These are phyloP conservation scores for Saraca asoca DNA, from an alignment of 331 rosid genomes.

Conservation along the genomic window DNA sequence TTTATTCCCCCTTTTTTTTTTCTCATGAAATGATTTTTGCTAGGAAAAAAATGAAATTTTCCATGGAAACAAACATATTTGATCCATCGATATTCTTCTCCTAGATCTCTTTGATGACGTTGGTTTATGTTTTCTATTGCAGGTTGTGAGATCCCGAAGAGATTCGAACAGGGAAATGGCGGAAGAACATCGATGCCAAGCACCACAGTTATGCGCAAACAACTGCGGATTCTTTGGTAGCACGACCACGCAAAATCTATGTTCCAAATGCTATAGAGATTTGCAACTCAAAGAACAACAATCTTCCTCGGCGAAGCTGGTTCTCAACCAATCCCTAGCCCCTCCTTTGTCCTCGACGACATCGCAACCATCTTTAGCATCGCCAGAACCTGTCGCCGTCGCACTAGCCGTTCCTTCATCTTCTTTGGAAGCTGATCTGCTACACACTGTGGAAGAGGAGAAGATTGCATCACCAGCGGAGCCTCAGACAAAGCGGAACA, in stretches of 20 bases:
- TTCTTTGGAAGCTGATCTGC: neutral
- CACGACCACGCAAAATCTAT: slow-evolving; percentile 62
- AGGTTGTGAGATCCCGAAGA: neutral
- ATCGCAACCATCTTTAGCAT: slow-evolving; percentile 32
- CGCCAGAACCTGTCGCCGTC: neutral
- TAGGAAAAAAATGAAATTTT: no score
- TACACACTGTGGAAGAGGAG: neutral
- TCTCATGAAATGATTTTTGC: no score
- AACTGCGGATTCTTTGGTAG: slow-evolving; percentile 68
- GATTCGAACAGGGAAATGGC: slow-evolving; percentile 37
- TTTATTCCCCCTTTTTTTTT: no score
- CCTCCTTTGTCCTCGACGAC: slow-evolving; percentile 22
- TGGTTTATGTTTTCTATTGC: neutral
- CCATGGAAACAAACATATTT: no score
- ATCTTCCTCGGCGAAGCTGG: slow-evolving; percentile 59
- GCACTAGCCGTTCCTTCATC: neutral
- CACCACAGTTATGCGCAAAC: slow-evolving; percentile 47
- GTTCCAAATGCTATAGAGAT: slow-evolving; percentile 81
- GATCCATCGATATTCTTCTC: no score
- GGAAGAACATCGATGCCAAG: slow-evolving; percentile 58
- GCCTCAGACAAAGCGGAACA: slow-evolving; percentile 34
- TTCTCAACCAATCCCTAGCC: slow-evolving; percentile 58
- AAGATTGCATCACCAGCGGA: neutral
- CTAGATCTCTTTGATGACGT: no score
- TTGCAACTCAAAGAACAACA: slow-evolving; percentile 64